phyloP scores from a whole-genome alignment of 495 filamentous ascomycete genomes.

The Clohesyomyces aquaticus region DNA sequence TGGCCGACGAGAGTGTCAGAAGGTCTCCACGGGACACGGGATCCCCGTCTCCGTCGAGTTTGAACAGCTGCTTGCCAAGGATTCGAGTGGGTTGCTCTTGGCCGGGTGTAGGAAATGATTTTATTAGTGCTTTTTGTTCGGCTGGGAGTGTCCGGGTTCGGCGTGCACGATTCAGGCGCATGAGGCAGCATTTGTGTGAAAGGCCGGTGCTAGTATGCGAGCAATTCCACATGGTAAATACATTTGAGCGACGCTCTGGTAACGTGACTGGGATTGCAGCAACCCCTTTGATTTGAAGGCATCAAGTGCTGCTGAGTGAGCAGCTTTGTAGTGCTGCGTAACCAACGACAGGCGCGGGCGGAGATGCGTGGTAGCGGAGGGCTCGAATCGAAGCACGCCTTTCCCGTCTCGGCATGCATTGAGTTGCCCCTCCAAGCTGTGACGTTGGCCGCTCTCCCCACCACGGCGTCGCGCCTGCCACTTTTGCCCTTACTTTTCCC shows the following conservation, averaged over 20 bases:
- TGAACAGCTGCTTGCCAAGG: constrained; percentile 1
- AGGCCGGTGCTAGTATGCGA: constrained; percentile 10
- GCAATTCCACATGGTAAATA: constrained; percentile 28
- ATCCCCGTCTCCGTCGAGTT: not conserved
- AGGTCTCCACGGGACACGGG: not conserved
- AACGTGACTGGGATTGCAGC: not conserved
- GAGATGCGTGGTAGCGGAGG: constrained; percentile 2
- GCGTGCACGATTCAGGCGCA: constrained; percentile 38
- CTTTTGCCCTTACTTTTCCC: not conserved
- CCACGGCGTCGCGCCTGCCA: not conserved
- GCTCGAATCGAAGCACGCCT: not conserved
- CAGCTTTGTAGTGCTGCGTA: constrained; percentile 27
- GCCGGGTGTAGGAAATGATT: constrained; percentile 4
- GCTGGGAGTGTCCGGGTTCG: constrained; percentile 17
- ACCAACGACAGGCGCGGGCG: constrained; percentile 14
- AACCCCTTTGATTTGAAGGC: not conserved
- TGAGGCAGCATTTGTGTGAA: constrained; percentile 39
- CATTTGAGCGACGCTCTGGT: not conserved
- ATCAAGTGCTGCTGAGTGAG: constrained; percentile 15
- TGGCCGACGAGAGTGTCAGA: constrained; percentile 1
- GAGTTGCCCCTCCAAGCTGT: constrained; percentile 24
- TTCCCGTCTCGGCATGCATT: constrained; percentile 1
- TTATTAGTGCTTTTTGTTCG: constrained; percentile 14
- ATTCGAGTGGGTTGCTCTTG: constrained; percentile 4
- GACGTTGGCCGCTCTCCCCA: constrained; percentile 17